Evolutionary conservation across 1,284 basidiomycete genomes (phyloP), one percentile per base, ranked within the genome.

Genomic region (Trichosporon sp.): DNA sequence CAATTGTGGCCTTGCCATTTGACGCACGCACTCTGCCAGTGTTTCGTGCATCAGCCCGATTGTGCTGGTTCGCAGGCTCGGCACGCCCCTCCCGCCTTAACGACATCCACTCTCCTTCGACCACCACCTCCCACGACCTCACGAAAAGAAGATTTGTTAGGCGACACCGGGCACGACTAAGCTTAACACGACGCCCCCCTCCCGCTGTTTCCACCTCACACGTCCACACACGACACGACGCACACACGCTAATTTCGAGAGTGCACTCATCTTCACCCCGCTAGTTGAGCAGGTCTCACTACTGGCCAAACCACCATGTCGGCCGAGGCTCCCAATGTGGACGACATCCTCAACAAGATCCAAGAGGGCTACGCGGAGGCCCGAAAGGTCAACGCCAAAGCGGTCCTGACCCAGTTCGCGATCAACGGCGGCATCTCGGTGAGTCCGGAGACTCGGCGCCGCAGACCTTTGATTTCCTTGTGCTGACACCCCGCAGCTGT

Each of bases 401-500:
- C 29, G 13, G 56, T 60, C 21, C 6, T 32, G 11, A 32, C 56
- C 56, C 56, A 60, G 27, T 18, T 60, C 7, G 56, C 56, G 18
- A 32, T 60, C 31, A 60, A 60, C 56, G 56, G 21, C 27, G 56
- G 56, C 18, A 60, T 60, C 29, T 60, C 56, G 18, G 56, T 60
- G 27, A 60, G 56, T 60, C 56, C 1, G 11, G 21, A n/a, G 21
- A 23, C 7, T 3, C 44, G 7, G 3, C 4, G n/a, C n/a, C n/a
- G n/a, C n/a, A n/a, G n/a, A n/a, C 47, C 23, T 8, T 7, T 3
- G 21, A 2, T 51, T 13, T 15, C 15, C n/a, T 12, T 13, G 7
- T 42, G 35, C 32, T 68, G 18, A 42, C 58, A 21, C 62, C 2
- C 44, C 69, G 58, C 53, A 79, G 89, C 76, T 89, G 65, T 87